A percentile compares a stretch with the other conserved stretches of the same genome.
Conservation (phyloP, 495 filamentous ascomycete species). For the Aspergillus campestris region DNA sequence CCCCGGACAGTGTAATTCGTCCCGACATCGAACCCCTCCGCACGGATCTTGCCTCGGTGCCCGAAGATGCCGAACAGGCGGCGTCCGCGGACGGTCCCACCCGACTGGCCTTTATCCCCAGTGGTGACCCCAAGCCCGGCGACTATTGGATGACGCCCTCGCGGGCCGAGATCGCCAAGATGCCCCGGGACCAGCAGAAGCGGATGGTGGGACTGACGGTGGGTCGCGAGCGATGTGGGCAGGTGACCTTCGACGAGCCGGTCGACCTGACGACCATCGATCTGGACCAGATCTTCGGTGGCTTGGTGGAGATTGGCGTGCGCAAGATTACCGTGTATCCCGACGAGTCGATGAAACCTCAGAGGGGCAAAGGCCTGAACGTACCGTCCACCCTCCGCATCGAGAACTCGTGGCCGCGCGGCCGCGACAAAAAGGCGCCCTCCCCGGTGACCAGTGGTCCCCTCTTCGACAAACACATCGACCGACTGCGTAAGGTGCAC, state of each 20-base stretch:
- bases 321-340: conserved; percentile 84
- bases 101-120: conserved; percentile 24
- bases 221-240: conserved; percentile 71
- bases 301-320: conserved; percentile 62
- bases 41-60: conserved; percentile 71
- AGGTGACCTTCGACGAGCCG: conserved; percentile 67
- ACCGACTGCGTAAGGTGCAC: conserved; percentile 63
- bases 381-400: conserved; percentile 78
- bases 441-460: conserved; percentile 46
- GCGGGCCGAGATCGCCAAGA: conserved; percentile 57
- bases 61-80: conserved; percentile 50
- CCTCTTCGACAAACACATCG: conserved; percentile 69
- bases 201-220: conserved; percentile 65
- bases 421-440: conserved; percentile 48
- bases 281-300: conserved; percentile 61
- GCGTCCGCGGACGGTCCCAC: conserved; percentile 21
- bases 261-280: conserved; percentile 71
- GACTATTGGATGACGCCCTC: conserved; percentile 80
- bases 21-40: conserved; percentile 67
- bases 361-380: conserved; percentile 78
- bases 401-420: conserved; percentile 84
- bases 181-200: conserved; percentile 66
- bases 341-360: conserved; percentile 63
- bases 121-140: conserved; percentile 52
- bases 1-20: conserved; percentile 19